Percentiles rank a stretch among this genome's conserved stretches.
Conservation (phyloP, 345 rosid species). For the Clarkia xantiana region DNA sequence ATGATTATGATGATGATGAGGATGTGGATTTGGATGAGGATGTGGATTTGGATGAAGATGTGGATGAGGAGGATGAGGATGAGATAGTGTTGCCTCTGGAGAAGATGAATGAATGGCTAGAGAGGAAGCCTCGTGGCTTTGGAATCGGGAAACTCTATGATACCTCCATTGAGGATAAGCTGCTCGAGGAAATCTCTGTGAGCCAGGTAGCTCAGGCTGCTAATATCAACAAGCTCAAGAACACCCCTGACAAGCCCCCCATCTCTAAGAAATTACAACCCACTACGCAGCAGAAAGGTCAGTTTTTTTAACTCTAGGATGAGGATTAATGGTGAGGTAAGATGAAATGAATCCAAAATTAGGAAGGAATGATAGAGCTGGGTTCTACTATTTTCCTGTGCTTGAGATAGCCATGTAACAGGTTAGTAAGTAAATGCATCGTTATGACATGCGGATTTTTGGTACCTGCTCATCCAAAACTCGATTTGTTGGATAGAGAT, state of each 20-base stretch:
- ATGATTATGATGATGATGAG: constrained; percentile 14
- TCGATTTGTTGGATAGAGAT: too few relatives aligned
- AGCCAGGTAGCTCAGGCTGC: constrained; percentile 55
- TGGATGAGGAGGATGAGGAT: constrained; percentile 20
- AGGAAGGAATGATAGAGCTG: too few relatives aligned
- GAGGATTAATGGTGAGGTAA: neutral
- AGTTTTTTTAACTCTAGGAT: neutral
- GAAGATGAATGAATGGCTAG: constrained; percentile 58
- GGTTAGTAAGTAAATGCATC: too few relatives aligned
- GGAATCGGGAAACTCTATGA: constrained; percentile 65
- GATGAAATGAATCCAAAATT: too few relatives aligned
- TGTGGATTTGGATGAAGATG: constrained; percentile 14
- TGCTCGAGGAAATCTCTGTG: constrained; percentile 62
- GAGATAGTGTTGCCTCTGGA: constrained; percentile 32
- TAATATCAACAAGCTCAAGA: constrained; percentile 51
- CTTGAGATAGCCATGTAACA: too few relatives aligned
- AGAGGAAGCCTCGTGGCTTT: constrained; percentile 59
- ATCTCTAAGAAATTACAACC: constrained; percentile 12
- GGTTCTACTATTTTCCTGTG: too few relatives aligned
- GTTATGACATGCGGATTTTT: too few relatives aligned
- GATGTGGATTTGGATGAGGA: constrained; percentile 25
- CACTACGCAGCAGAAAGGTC: constrained; percentile 21
- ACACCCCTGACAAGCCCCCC: constrained; percentile 21
- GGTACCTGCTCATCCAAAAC: too few relatives aligned
- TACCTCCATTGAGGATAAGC: constrained; percentile 57